Evolutionary conservation across 192 early-diverging fungal genomes (phyloP).

Genomic region (Podila clonocystis): DNA sequence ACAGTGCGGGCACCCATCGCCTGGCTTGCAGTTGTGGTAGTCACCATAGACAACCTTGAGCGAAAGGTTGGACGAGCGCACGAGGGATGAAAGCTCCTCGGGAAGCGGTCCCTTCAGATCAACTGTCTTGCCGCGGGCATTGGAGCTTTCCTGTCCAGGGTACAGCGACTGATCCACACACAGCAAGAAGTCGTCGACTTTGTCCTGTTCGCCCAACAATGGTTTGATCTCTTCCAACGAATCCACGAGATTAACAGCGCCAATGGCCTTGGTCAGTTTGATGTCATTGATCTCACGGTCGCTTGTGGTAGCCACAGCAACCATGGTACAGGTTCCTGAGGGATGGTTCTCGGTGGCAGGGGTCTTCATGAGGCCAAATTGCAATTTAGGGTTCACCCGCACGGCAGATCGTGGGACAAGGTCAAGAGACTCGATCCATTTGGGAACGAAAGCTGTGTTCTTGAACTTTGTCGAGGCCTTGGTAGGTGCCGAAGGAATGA

Average conservation of each 20-base stretch:
- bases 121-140: constrained; percentile 2
- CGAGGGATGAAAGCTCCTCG: constrained; percentile 11
- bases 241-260: constrained; percentile 18
- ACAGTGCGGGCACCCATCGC: constrained; percentile 61
- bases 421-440: constrained; percentile 45
- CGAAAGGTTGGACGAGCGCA: not conserved
- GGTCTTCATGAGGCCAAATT: constrained; percentile 28
- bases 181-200: constrained; percentile 23
- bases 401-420: constrained; percentile 22
- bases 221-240: constrained; percentile 30
- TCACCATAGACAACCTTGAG: constrained; percentile 47
- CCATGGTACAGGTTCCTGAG: not conserved
- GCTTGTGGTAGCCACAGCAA: constrained; percentile 28
- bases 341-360: constrained; percentile 3
- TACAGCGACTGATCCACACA: constrained; percentile 47
- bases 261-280: constrained; percentile 37
- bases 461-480: constrained; percentile 39
- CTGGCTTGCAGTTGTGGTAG: constrained; percentile 56
- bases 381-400: constrained; percentile 33
- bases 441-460: constrained; percentile 13
- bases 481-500: constrained; percentile 26
- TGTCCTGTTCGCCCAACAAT: constrained; percentile 15
- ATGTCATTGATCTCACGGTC: constrained; percentile 45
- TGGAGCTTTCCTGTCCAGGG: constrained; percentile 12
- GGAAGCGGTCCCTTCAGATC: constrained; percentile 1